A percentile compares a stretch with the other conserved stretches of the same genome.
Evolutionary conservation across 306 rosid species (phyloP).

Genomic region (Gleditsia sinensis): DNA sequence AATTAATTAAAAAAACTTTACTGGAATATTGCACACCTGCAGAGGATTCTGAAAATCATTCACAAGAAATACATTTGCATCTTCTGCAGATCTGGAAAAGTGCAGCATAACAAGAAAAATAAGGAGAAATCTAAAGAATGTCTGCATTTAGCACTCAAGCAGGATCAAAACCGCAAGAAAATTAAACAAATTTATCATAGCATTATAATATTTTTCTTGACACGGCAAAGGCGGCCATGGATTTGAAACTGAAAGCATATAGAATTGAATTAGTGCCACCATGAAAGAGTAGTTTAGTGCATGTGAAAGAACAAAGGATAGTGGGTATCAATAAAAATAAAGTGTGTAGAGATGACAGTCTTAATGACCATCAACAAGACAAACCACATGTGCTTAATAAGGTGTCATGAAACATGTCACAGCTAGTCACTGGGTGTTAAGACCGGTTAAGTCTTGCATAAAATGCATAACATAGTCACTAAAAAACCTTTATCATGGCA

Average conservation of each 20-base stretch:
- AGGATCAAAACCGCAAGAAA: conserved; percentile 2
- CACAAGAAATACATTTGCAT: conserved; percentile 81
- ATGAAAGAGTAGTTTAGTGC: conserved; percentile 7
- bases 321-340: too few relatives aligned
- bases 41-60: conserved; percentile 92
- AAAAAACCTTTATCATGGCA: not conserved
- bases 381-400: not conserved
- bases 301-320: conserved; percentile 1
- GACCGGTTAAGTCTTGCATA: not conserved
- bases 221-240: not conserved
- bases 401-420: not conserved
- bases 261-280: conserved; percentile 14
- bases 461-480: not conserved
- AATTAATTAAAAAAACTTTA: conserved; percentile 19
- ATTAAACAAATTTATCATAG: not conserved
- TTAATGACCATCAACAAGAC: not conserved
- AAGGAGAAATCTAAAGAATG: conserved; percentile 13
- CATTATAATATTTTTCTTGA: not conserved
- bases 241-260: not conserved
- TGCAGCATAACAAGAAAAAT: conserved; percentile 21
- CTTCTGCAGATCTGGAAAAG: conserved; percentile 81
- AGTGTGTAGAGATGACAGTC: too few relatives aligned
- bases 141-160: conserved; percentile 15
- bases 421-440: not conserved
- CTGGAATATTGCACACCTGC: conserved; percentile 56